These are phyloP conservation scores for Sungouiella thailandica DNA, from an alignment of 805 yeast genomes.

Conservation along the genomic window DNA sequence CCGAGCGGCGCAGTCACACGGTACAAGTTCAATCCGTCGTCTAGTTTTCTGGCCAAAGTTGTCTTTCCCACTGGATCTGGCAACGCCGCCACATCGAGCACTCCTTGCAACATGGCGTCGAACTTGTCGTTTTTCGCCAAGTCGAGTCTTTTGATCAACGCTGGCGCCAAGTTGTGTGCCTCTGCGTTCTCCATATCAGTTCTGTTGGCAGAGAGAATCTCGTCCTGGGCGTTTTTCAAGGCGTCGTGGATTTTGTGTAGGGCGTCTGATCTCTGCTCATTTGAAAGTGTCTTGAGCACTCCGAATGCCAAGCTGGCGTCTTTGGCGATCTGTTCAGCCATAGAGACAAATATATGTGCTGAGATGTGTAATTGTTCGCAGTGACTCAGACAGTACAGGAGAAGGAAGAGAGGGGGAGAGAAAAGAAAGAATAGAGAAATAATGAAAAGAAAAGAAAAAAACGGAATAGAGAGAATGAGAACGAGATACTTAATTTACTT, in stretches of 20 bases:
- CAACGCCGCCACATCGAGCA: constrained; percentile 81
- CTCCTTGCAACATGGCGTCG: constrained; percentile 92
- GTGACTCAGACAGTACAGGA: constrained; percentile 1
- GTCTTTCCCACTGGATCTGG: constrained; percentile 92
- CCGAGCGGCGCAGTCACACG: constrained; percentile 94
- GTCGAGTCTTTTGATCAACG: constrained; percentile 82
- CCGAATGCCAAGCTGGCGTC: constrained; percentile 83
- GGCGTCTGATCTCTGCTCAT: constrained; percentile 70
- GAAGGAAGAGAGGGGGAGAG: too few relatives aligned
- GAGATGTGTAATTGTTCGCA: background rate
- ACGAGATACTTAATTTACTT: too few relatives aligned
- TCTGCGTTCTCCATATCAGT: constrained; percentile 70
- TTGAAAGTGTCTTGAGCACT: constrained; percentile 67
- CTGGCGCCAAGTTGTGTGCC: constrained; percentile 53
- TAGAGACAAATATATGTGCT: constrained; percentile 7
- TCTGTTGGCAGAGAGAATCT: constrained; percentile 67
- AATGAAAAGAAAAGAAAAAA: too few relatives aligned
- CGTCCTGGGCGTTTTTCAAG: constrained; percentile 51
- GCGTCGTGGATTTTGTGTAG: constrained; percentile 69
- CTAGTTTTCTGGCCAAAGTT: constrained; percentile 78
- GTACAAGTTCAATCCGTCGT: constrained; percentile 80
- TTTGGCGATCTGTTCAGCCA: constrained; percentile 75
- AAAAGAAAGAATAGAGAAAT: too few relatives aligned
- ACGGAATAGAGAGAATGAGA: too few relatives aligned
- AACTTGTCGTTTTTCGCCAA: constrained; percentile 77